Base-by-base conservation (phyloP, 2,329 filamentous ascomycete genomes). In the Pseudocercospora vitis region DNA sequence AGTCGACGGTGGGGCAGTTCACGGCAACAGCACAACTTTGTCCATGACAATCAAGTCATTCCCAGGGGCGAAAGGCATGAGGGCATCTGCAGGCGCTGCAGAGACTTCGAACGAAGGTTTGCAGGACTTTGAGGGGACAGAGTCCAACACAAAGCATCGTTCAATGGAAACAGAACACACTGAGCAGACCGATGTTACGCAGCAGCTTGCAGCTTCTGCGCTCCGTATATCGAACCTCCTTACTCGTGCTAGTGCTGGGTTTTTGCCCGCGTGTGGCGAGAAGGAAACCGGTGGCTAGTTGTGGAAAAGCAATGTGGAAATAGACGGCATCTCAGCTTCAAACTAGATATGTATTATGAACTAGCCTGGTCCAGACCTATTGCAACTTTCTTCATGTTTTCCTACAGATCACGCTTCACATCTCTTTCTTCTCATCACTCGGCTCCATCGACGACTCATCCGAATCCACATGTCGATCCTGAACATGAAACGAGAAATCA, bases 401-500 rank as follows among this genome's bases (percentile, higher is more conserved):
- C n/a, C n/a, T n/a, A n/a, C n/a, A n/a, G n/a, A n/a, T n/a, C n/a
- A n/a, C n/a, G n/a, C n/a, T n/a, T 39, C 19, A 81, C 48, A 78
- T 78, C 49, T 80, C 68, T 4, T 77, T 74, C 50, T 60, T 35
- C 23, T 47, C 46, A 7, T 78, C 78, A 47, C 79, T 65, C 1
- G 37, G 52, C 51, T 76, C 48, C 18, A 50, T 53, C 26, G 48
- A 58, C 11, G 52, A 53, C 42, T 57, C 57, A 26, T 64, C 59
- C 6, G 48, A 47, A 26, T 40, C 48, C 56, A 69, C 71, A 1
- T 68, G 72, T 18, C 53, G 53, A 52, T 67, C 72, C 2, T 79
- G 73, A 4, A 82, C 70, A 57, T 81, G 78, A 65, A 86, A 87
- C 26, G 81, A 82, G 63, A 89, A 89, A 68, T 89, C 86, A 12